Evolutionary conservation across 2,329 filamentous ascomycete species (phyloP).

Genomic region (Ophiosphaerella korrae): DNA sequence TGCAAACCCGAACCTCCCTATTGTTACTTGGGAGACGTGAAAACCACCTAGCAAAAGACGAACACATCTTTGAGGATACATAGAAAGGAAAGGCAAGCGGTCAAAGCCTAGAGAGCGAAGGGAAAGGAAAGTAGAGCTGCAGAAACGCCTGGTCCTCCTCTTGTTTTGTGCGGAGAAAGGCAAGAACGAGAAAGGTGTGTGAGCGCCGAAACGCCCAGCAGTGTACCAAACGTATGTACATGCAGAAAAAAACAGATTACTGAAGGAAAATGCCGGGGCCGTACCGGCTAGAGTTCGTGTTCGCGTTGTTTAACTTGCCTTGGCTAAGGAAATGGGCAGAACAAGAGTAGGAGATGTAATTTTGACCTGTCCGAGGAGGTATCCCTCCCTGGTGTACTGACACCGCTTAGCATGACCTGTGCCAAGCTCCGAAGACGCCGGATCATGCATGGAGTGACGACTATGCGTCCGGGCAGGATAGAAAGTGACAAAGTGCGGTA

Average conservation of each 20-base stretch:
- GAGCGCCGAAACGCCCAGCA: constrained; percentile 27
- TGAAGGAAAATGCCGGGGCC: constrained; percentile 21
- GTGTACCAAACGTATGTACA: constrained; percentile 29
- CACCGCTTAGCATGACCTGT: constrained; percentile 29
- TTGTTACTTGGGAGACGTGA: constrained; percentile 5
- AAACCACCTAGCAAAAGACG: not conserved
- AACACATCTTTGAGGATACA: constrained; percentile 11
- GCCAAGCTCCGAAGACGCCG: constrained; percentile 33
- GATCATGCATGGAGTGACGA: constrained; percentile 33
- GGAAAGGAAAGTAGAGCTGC: not conserved
- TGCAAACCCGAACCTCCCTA: constrained; percentile 1
- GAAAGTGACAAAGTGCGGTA: constrained; percentile 27
- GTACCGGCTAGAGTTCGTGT: constrained; percentile 21
- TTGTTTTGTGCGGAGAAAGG: constrained; percentile 3
- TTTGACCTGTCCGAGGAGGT: constrained; percentile 9
- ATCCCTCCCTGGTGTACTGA: constrained; percentile 19
- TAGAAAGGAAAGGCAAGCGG: constrained; percentile 16
- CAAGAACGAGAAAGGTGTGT: constrained; percentile 12
- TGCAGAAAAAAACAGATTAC: constrained; percentile 21
- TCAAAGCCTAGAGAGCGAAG: constrained; percentile 1
- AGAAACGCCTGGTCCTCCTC: constrained; percentile 14
- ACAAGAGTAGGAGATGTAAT: constrained; percentile 18
- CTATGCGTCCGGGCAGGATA: constrained; percentile 25
- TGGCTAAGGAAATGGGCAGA: constrained; percentile 12
- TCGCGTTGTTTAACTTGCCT: constrained; percentile 18